Conservation (phyloP, 1,139 yeast genomes). For the Taphrina wiesneri region DNA sequence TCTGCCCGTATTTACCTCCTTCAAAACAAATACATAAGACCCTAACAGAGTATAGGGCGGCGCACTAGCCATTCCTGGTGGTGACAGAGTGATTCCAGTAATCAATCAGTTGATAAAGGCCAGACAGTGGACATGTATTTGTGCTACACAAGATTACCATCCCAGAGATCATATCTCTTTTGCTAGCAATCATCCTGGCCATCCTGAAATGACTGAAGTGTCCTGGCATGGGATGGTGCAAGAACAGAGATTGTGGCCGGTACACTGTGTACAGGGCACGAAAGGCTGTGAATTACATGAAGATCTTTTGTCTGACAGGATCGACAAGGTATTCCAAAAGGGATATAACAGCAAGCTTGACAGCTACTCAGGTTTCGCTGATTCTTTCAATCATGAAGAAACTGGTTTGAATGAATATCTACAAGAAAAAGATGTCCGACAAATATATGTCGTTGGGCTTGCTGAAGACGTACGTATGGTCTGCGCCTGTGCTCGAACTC, state of each 20-base stretch:
- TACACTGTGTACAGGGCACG: slow-evolving; percentile 24
- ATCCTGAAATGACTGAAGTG: not conserved
- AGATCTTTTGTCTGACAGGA: not conserved
- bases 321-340: not conserved
- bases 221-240: not conserved
- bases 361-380: slow-evolving; percentile 28
- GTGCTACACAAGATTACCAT: slow-evolving; percentile 29
- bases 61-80: slow-evolving; percentile 18
- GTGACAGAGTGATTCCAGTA: not conserved
- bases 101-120: not conserved
- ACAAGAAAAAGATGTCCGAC: not conserved
- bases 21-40: not conserved
- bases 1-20: not conserved
- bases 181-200: slow-evolving; percentile 11
- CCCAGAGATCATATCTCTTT: slow-evolving; percentile 23
- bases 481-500: not conserved
- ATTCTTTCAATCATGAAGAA: slow-evolving; percentile 17
- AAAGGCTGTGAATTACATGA: slow-evolving; percentile 13
- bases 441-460: slow-evolving; percentile 19
- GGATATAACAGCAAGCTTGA: slow-evolving; percentile 28
- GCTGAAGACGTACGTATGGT: slow-evolving; percentile 21
- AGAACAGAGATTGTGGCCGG: slow-evolving; percentile 19
- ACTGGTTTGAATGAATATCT: slow-evolving; percentile 11
- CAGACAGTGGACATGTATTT: not conserved
- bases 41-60: slow-evolving; percentile 4